Evolutionary conservation across 768 basidiomycete species (phyloP), one percentile per base, ranked within the genome.

Genomic region (Lactifluus rugatus): DNA sequence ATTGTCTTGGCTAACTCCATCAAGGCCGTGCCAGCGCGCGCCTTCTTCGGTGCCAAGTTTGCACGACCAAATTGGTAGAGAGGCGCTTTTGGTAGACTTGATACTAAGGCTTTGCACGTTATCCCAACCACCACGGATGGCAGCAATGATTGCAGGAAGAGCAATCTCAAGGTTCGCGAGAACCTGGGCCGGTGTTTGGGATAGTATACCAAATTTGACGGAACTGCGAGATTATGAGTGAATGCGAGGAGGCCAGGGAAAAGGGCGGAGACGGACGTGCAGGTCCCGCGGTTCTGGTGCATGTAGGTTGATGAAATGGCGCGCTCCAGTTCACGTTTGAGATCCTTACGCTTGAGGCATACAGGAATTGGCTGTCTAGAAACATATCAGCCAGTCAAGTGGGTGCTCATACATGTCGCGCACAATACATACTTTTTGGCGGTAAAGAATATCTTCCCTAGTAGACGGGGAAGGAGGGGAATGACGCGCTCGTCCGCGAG

Each of bases 291-390:
- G 56, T 93, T 92, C 72, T 93, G 89, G 70, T 93, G 89, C 85
- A 96, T 89, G 71, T 96, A 96, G 2, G 95, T 94, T 11, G 93
- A 93, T 4, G 85, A 85, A 63, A 99, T 84, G 17, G 95, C 95
- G 46, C 86, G 84, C 70, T 95, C 94, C 10, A 99, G 80, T 66
- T 97, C 93, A 48, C 77, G 80, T 70, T 97, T 98, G 58, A 99
- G 78, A 71, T 95, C 89, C 67, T 93, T 93, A 23, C 86, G 82
- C 11, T 80, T 84, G 52, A 99, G 70, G 63, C 82, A 85, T n/a
- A 98, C 95, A 1, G 96, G 93, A 32, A 97, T 90, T 1, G 96
- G 96, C 70, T 95, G 91, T 73, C 94, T 97, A 57, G 5, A 36
- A 19, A 13, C 60, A 49, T 21, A 19, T 50, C 7, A 50, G 39